Evolutionary conservation across 768 basidiomycete species (phyloP), one percentile per base, ranked within the genome.

Genomic region (Suillus occidentalis): DNA sequence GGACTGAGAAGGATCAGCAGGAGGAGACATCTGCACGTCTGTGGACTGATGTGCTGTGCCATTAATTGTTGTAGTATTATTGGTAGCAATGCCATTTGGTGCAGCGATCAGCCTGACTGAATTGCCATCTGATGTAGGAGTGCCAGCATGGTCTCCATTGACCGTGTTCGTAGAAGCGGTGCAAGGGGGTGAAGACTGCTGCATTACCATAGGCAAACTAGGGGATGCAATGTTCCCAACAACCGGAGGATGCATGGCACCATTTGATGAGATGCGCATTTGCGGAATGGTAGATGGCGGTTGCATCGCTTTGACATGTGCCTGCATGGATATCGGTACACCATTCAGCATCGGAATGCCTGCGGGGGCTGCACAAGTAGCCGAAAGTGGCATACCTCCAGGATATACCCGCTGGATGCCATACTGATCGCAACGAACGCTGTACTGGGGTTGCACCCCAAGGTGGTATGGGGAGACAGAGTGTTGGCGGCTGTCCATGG

Each of bases 251-350:
- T 82, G 84, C 74, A 85, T 85, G 39, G 79, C 83, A 40, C 8
- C 39, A 6, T 40, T 40, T 0, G 87, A 84, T 2, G 87, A 86
- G 45, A 87, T 86, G 49, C 87, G 83, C 78, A 87, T 82, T 50
- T 87, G 87, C 1, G 87, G 84, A 3, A 84, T 75, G 0, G 78
- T 73, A n/a, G 76, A 75, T 18, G 88, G 83, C 1, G 85, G 74
- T 3, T 77, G 85, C 78, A 89, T 82, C 71, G 85, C 84, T 79
- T 88, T 88, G 71, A 87, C 74, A 61, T 85, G 86, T 14, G 86
- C 81, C 58, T 83, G 82, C 70, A 88, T 80, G 1, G 88, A 79
- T n/a, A 89, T 80, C 0, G 88, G 83, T 0, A 84, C 81, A 6
- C 82, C 87, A 64, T 79, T 42, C 14, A 7, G 42, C 42, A 42